These are phyloP conservation scores for Plantago coronopus DNA, from an alignment of 305 asterid genomes.

Conservation along the genomic window DNA sequence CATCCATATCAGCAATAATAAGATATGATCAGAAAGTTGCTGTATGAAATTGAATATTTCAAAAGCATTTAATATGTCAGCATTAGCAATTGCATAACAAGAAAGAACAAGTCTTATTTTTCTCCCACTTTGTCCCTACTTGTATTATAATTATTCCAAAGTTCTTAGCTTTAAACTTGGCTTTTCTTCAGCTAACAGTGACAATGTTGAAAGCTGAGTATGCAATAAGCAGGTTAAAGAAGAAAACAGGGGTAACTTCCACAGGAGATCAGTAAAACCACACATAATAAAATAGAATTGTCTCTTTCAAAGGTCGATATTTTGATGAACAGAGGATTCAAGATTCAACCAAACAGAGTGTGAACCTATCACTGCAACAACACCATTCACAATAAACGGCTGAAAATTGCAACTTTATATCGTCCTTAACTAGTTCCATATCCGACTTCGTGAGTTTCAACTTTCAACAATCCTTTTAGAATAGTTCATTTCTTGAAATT, in stretches of 20 bases:
- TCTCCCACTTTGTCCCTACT: slow-evolving; percentile 6
- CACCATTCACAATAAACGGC: no score
- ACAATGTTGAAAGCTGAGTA: background rate
- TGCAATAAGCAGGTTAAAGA: background rate
- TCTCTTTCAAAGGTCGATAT: no score
- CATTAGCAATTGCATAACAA: background rate
- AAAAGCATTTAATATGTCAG: slow-evolving; percentile 9
- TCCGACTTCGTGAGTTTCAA: no score
- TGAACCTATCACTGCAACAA: no score
- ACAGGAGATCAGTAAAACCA: background rate
- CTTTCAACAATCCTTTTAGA: no score
- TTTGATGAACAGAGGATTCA: no score
- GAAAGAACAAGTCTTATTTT: background rate
- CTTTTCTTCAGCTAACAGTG: slow-evolving; percentile 10
- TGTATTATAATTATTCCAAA: slow-evolving; percentile 4
- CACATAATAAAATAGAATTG: no score
- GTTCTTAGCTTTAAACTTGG: slow-evolving; percentile 12
- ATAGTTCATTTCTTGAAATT: no score
- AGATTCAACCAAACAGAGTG: no score
- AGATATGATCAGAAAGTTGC: background rate
- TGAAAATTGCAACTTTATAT: no score
- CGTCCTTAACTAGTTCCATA: no score
- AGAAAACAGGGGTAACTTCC: background rate
- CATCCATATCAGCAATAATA: background rate
- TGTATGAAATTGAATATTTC: slow-evolving; percentile 3